phyloP scores from a whole-genome alignment of 1,284 basidiomycete genomes.

The Rhodotorula glutinis region DNA sequence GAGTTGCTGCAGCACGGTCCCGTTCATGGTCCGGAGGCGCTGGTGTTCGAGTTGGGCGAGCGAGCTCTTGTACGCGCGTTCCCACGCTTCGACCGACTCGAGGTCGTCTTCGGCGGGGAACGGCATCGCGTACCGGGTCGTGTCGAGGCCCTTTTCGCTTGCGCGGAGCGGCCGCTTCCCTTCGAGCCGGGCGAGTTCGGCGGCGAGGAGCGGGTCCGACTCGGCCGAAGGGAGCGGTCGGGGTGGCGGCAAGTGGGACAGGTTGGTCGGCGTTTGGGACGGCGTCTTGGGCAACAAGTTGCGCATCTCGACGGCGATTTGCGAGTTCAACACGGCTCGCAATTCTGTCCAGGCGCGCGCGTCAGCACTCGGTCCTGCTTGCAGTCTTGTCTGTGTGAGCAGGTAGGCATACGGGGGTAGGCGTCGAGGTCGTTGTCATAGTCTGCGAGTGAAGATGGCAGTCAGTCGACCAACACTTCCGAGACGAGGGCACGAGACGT shows the following conservation, averaged over 20 bases:
- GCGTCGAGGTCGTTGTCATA: slow-evolving; percentile 90
- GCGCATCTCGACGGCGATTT: slow-evolving; percentile 57
- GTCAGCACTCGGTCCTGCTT: background rate
- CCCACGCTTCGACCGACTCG: slow-evolving; percentile 74
- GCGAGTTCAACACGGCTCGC: slow-evolving; percentile 66
- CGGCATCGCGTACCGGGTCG: slow-evolving; percentile 72
- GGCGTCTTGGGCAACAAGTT: slow-evolving; percentile 31
- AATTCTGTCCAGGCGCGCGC: slow-evolving; percentile 54
- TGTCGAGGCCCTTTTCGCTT: slow-evolving; percentile 62
- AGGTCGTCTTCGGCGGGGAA: slow-evolving; percentile 60
- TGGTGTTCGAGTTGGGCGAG: slow-evolving; percentile 87
- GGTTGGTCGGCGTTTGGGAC: slow-evolving; percentile 32
- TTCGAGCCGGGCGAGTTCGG: slow-evolving; percentile 44
- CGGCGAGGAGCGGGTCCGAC: slow-evolving; percentile 21
- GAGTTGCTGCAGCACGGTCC: slow-evolving; percentile 78
- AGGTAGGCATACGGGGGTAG: slow-evolving; percentile 58
- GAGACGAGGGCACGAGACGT: background rate
- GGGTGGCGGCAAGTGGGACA: slow-evolving; percentile 28
- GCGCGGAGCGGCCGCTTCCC: slow-evolving; percentile 56
- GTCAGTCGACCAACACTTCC: background rate
- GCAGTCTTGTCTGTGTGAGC: background rate
- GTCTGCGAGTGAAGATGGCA: slow-evolving; percentile 66
- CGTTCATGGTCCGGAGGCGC: slow-evolving; percentile 78
- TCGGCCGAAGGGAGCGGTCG: slow-evolving; percentile 27
- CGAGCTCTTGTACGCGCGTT: slow-evolving; percentile 70